phyloP scores from a whole-genome alignment of 306 rosid genomes.

The Begonia fuchsioides region DNA sequence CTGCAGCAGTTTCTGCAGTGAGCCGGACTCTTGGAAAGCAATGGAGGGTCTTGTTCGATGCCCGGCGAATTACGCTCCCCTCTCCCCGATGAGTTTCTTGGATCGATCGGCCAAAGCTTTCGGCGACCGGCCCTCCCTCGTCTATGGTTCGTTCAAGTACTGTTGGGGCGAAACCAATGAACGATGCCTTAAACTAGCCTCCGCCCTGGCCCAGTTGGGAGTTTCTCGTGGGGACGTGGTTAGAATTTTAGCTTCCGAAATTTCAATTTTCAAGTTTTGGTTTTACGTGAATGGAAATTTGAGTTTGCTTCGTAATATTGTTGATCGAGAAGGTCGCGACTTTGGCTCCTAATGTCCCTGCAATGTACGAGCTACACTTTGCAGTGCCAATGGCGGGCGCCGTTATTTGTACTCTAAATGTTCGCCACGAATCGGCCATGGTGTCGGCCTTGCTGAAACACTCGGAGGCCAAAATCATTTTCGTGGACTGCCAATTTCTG shows the following conservation, averaged over 20 bases:
- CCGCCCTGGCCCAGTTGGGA: slow-evolving; percentile 48
- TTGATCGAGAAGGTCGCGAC: slow-evolving; percentile 56
- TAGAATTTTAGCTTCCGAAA: slow-evolving; percentile 2
- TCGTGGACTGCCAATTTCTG: slow-evolving; percentile 55
- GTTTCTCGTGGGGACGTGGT: slow-evolving; percentile 73
- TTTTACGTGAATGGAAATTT: background rate
- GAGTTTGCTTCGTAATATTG: background rate
- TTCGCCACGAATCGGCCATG: slow-evolving; percentile 50
- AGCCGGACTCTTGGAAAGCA: slow-evolving; percentile 38
- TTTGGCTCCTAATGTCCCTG: slow-evolving; percentile 66
- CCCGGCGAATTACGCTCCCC: slow-evolving; percentile 49
- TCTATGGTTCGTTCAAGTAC: slow-evolving; percentile 36
- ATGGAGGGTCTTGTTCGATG: slow-evolving; percentile 48
- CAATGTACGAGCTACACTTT: slow-evolving; percentile 91
- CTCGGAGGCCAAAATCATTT: slow-evolving; percentile 58
- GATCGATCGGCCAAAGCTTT: slow-evolving; percentile 64
- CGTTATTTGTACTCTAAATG: slow-evolving; percentile 55
- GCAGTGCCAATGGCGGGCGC: slow-evolving; percentile 93
- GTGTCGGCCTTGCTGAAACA: slow-evolving; percentile 37
- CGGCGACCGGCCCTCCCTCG: slow-evolving; percentile 38
- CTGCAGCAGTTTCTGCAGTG: slow-evolving; percentile 1
- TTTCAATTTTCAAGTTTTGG: too few species aligned
- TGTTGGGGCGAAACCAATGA: slow-evolving; percentile 58
- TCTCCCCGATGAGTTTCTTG: slow-evolving; percentile 61
- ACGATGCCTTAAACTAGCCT: slow-evolving; percentile 58